Evolutionary conservation across 176 grass and related monocot species (phyloP), one percentile per base, ranked within the genome.

Genomic region (Aegilops speltoides): DNA sequence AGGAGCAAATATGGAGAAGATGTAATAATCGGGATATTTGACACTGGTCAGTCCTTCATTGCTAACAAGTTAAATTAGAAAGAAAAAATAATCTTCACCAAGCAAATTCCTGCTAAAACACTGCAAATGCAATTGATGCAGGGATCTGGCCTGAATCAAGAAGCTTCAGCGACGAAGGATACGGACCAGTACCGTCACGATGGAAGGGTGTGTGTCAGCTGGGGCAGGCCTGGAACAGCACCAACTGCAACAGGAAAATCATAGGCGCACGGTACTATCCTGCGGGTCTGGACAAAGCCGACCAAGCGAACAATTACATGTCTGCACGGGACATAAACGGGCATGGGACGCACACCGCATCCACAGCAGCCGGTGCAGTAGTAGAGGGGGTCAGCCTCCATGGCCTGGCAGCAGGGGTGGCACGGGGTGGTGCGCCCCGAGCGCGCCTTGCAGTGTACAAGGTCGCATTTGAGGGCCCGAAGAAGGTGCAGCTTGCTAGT

Each of bases 391-490:
- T 82, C 70, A 87, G 61, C 23, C 8, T 82, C 43, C 86, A 87
- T 26, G 77, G 79, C 22, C 52, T 91, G 5, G 90, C 17, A 23
- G 61, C 56, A 3, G 86, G 90, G 12, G 72, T 70, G 17, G 86
- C 86, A 2, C 79, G 83, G 4, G 90, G 90, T 0, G 86, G 90
- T 19, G 90, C 90, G 1, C 86, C 90, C 13, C 86, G 64, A n/a
- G 90, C 86, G 0, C 72, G 86, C 64, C n/a, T 91, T 64, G 90
- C 90, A 3, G 78, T 91, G 32, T 91, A 88, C 32, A 91, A 91
- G 71, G 90, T 50, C 0, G 2, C 7, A 7, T 91, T 83, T 73
- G 17, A 75, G 28, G 73, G 22, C 1, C 11, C 24, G 29, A 59
- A 26, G 19, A 29, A 4, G 5, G n/a, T 17, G n/a, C 2, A 60